Evolutionary conservation across 306 rosid species (phyloP).

Genomic region (Lithocarpus polystachyus): DNA sequence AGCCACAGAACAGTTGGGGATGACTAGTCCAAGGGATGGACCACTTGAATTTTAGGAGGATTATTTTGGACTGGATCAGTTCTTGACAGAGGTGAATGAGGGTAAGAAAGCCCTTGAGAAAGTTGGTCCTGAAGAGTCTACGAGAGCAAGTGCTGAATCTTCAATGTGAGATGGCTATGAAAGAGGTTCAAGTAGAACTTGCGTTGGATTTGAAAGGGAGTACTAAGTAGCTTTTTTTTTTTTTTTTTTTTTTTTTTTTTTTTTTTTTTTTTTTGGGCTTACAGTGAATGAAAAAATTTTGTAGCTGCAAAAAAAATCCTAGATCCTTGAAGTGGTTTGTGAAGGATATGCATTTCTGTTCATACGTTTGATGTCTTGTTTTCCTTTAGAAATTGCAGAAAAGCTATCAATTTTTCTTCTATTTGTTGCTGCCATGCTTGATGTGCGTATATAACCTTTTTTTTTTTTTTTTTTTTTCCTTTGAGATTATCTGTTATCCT

Average conservation of each 20-base stretch:
- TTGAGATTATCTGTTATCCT: too few species aligned
- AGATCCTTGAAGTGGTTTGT: too few species aligned
- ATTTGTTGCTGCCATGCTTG: background rate
- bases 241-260: background rate
- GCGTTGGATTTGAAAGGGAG: conserved; percentile 81
- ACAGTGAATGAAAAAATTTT: too few species aligned
- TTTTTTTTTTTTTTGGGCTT: background rate
- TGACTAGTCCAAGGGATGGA: conserved; percentile 73
- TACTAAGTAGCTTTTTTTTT: conserved; percentile 23
- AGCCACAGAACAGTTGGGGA: conserved; percentile 83
- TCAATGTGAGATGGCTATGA: conserved; percentile 67
- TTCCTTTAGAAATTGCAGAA: too few species aligned
- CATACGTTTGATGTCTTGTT: too few species aligned
- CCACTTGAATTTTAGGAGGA: conserved; percentile 85
- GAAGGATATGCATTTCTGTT: background rate
- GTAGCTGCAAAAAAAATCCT: too few species aligned
- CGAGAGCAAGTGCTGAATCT: conserved; percentile 85
- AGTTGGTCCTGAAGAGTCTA: conserved; percentile 71
- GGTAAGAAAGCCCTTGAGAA: conserved; percentile 81
- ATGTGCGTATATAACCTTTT: background rate
- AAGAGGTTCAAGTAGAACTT: conserved; percentile 70
- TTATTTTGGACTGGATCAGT: conserved; percentile 91
- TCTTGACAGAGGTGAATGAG: conserved; percentile 68
- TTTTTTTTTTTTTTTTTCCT: too few species aligned
- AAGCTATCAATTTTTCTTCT: too few species aligned